Evolutionary conservation across 306 rosid species (phyloP).

Genomic region (Parietaria judaica): DNA sequence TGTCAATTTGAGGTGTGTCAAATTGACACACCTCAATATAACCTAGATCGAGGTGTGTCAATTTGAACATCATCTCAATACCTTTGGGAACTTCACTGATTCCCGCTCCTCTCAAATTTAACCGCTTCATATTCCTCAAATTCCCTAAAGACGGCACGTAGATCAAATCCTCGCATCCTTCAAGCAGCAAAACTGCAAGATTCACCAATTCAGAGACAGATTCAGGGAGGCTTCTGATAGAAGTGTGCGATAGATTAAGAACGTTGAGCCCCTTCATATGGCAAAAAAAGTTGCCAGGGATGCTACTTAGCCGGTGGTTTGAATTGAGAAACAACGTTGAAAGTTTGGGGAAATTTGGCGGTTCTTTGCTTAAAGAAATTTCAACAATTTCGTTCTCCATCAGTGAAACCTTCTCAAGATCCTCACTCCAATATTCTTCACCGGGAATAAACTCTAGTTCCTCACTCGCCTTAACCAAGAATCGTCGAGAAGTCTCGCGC

Average conservation of each 20-base stretch:
- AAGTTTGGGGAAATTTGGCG: slow-evolving; percentile 10
- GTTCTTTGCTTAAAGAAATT: background rate
- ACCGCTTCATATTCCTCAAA: background rate
- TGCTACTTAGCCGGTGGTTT: background rate
- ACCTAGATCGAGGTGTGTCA: background rate
- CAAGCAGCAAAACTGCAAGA: background rate
- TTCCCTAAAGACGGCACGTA: background rate
- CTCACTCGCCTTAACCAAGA: slow-evolving; percentile 5
- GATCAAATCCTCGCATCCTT: background rate
- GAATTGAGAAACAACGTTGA: slow-evolving; percentile 3
- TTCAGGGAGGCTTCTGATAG: background rate
- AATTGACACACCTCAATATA: no score
- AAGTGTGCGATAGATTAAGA: background rate
- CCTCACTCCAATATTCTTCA: background rate
- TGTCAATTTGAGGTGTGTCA: no score
- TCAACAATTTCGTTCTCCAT: slow-evolving; percentile 3
- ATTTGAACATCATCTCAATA: background rate
- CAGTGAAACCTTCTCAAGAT: slow-evolving; percentile 6
- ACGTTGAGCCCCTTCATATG: background rate
- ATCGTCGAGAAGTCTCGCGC: background rate
- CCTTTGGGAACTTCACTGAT: background rate
- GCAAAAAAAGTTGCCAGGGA: background rate
- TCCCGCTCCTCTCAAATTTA: background rate
- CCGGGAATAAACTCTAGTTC: background rate
- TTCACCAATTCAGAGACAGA: slow-evolving; percentile 4